Conservation (phyloP, 805 yeast genomes). For the Candida gorgasii region DNA sequence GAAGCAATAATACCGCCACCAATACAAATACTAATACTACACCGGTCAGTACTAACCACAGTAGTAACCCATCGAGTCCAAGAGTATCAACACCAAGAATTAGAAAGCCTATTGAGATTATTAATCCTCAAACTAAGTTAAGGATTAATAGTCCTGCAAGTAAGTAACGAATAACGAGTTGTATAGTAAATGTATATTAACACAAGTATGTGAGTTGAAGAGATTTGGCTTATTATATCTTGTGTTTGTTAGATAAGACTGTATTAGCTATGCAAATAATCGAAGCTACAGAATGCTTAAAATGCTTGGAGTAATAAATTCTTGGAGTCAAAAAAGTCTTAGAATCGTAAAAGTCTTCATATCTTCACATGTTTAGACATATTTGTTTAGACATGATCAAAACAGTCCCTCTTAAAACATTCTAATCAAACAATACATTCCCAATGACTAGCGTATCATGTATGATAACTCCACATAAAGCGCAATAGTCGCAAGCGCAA, state of each 20-base stretch:
- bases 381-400: neutral
- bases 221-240: neutral
- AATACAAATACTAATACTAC: constrained; percentile 9
- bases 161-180: constrained; percentile 18
- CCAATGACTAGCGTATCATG: too few species aligned
- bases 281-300: too few species aligned
- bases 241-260: neutral
- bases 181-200: constrained; percentile 8
- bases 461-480: too few species aligned
- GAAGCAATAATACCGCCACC: constrained; percentile 5
- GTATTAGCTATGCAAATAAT: too few species aligned
- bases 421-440: too few species aligned
- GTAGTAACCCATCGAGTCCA: constrained; percentile 31
- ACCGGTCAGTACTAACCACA: constrained; percentile 10
- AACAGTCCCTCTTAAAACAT: too few species aligned
- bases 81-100: constrained; percentile 56
- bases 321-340: too few species aligned
- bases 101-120: constrained; percentile 60
- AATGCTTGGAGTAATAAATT: too few species aligned
- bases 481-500: too few species aligned
- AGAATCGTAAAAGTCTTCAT: neutral
- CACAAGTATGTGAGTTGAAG: constrained; percentile 3
- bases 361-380: too few species aligned
- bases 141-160: constrained; percentile 53
- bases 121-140: constrained; percentile 61